Base-by-base conservation (phyloP, 2,329 filamentous ascomycete genomes). In the Cladobotryum mycophilum region DNA sequence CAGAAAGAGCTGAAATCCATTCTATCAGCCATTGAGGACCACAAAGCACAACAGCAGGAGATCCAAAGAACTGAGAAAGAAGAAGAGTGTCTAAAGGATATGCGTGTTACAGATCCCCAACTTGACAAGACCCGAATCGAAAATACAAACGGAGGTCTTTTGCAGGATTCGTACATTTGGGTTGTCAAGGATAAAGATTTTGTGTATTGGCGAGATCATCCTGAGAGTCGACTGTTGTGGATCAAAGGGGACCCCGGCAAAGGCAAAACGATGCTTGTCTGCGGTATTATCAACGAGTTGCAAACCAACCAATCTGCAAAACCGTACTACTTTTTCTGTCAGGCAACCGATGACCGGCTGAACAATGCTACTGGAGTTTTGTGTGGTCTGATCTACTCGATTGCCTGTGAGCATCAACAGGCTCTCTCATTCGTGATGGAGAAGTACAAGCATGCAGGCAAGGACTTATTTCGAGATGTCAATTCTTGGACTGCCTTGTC, bases 201-300 rank as follows among this genome's bases (percentile, higher is more conserved):
- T 38, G n/a, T 42, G 18, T 37, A 45, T 37, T 60, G 43, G 30
- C 35, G 35, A 2, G 38, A 57, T 6, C 45, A 60, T 34, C 2
- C 34, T 0, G 22, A 58, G 0, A 53, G 30, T 34, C 53, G 14
- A 14, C 64, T 73, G 2, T 70, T 40, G 62, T 70, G 1, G 71
- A 71, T 6, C 73, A 69, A 25, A 25, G 22, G 22, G 7, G 22
- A 25, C 22, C 22, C 22, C 7, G 22, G 22, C 4, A 25, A 25
- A 35, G 71, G 71, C 25, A 74, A 74, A 57, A 73, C 70, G 0
- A 73, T 74, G 69, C 56, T 74, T 5, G 51, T 73, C 0, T 66
- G 61, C 15, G 66, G 67, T 11, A 66, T 25, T 25, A 25, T 25
- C 22, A 7, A 25, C 22, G 22, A 25, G 7, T 7, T 25, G 4